Base-by-base conservation (phyloP, 768 basidiomycete genomes). In the Termitomyces sp. region DNA sequence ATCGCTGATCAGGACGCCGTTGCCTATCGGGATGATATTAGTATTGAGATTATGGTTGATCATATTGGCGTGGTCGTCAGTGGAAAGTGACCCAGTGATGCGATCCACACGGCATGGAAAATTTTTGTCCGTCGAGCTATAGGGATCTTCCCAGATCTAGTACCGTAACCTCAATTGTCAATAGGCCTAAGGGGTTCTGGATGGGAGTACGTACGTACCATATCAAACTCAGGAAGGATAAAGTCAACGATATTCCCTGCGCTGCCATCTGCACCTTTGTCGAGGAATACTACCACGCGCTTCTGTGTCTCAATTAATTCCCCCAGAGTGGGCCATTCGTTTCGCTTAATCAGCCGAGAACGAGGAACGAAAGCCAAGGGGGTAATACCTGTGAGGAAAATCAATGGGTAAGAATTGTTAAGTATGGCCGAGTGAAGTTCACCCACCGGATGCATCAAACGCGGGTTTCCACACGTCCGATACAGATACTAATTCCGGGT, bases 321-420 rank as follows among this genome's bases (percentile, higher is more conserved):
- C 0, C 85, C 83, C 3, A 90, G 73, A 2, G 86, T 86, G 0
- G 87, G 88, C 87, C 88, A 90, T 48, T 81, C 76, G n/a, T 70
- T 65, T 22, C 73, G 69, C 38, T 75, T 73, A 54, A 83, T 68
- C 1, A 79, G 76, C 0, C 78, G 66, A 0, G 76, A 68, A 1
- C 82, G 76, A 0, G 87, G 87, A 3, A 83, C 76, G 63, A 82
- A 89, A 0, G 79, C 78, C 18, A 78, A 61, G 3, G 75, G 72
- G 1, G 77, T 73, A 22, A 81, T 76, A 0, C 78, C 80, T 79
- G 56, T 13, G 8, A 28, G 8, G 12, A 7, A n/a, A 13, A 16
- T 36, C 6, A 54, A 38, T 22, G 2, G 13, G 38, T 12, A n/a
- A 20, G n/a, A 38, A 39, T 15, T 4, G 22, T 11, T n/a, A n/a